Evolutionary conservation across 805 yeast species (phyloP).

Genomic region (Cyberlindnera americana): DNA sequence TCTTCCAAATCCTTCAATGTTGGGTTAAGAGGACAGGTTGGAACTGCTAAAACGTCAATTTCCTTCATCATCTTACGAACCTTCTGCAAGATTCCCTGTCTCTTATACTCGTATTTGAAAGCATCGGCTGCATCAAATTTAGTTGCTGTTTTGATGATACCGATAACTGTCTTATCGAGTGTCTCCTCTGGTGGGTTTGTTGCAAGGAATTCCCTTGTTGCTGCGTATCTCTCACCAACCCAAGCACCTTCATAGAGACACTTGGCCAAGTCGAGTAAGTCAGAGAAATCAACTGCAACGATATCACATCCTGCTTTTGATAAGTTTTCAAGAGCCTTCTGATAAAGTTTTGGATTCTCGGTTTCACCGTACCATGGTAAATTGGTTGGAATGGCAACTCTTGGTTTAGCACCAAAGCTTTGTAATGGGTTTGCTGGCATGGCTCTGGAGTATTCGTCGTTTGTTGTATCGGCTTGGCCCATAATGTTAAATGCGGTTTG

Average conservation of each 20-base stretch:
- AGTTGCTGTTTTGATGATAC: slow-evolving; percentile 76
- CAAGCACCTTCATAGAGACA: slow-evolving; percentile 97
- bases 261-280: slow-evolving; percentile 75
- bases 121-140: slow-evolving; percentile 77
- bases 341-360: slow-evolving; percentile 69
- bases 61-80: slow-evolving; percentile 51
- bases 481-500: slow-evolving; percentile 68
- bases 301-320: slow-evolving; percentile 54
- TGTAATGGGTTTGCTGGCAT: slow-evolving; percentile 65
- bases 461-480: slow-evolving; percentile 62
- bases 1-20: slow-evolving; percentile 64
- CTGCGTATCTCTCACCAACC: slow-evolving; percentile 94
- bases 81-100: slow-evolving; percentile 72
- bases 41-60: slow-evolving; percentile 79
- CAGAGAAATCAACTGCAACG: slow-evolving; percentile 65
- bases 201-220: slow-evolving; percentile 67
- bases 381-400: slow-evolving; percentile 71
- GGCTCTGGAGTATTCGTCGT: slow-evolving; percentile 78
- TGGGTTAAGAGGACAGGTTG: slow-evolving; percentile 93
- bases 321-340: slow-evolving; percentile 54
- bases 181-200: slow-evolving; percentile 65
- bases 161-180: slow-evolving; percentile 79
- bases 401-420: slow-evolving; percentile 55
- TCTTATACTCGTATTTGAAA: slow-evolving; percentile 80
- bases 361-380: slow-evolving; percentile 79